Evolutionary conservation across 768 basidiomycete species (phyloP).

Genomic region (Coprinopsis sp.): DNA sequence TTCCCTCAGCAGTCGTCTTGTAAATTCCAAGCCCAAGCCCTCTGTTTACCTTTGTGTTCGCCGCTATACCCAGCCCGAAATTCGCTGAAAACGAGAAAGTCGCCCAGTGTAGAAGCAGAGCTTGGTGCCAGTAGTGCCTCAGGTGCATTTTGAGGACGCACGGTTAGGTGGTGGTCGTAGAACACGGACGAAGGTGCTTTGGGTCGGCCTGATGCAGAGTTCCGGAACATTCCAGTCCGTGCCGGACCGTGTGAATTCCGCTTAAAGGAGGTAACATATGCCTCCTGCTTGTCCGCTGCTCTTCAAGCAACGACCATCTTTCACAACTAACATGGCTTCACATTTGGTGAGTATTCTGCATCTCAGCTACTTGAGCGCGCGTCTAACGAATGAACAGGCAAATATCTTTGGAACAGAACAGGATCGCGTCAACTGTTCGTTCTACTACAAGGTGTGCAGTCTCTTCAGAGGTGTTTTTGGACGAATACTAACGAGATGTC

Average conservation of each 20-base stretch:
- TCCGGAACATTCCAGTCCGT: not conserved
- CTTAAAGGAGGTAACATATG: not conserved
- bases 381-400: constrained; percentile 43
- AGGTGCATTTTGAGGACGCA: no score
- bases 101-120: no score
- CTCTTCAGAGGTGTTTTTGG: no score
- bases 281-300: not conserved
- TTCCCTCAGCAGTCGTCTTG: no score
- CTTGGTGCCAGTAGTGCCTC: no score
- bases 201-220: not conserved
- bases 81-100: no score
- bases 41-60: no score
- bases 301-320: not conserved
- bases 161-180: no score
- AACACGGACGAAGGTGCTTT: no score
- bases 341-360: constrained; percentile 56
- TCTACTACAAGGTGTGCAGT: constrained; percentile 85
- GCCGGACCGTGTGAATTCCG: not conserved
- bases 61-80: no score
- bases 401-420: constrained; percentile 96
- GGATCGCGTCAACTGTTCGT: constrained; percentile 97
- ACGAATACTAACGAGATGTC: constrained; percentile 8
- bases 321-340: constrained; percentile 48
- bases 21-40: no score
- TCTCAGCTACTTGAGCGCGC: not conserved